phyloP scores from a whole-genome alignment of 2,329 filamentous ascomycete genomes.

The Alternaria sp. region DNA sequence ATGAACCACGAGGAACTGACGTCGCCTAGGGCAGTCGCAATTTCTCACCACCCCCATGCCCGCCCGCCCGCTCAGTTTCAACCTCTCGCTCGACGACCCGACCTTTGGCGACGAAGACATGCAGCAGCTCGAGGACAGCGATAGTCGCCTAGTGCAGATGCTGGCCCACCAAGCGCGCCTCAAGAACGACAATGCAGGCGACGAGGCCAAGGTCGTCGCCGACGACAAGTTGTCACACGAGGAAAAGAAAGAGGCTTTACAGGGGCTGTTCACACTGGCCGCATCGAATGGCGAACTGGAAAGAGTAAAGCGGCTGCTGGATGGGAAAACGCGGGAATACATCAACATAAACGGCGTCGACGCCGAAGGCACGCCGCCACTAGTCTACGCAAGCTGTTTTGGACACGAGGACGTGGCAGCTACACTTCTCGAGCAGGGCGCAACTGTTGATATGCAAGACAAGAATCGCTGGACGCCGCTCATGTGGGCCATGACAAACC shows the following conservation, averaged over 20 bases:
- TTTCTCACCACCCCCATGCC: slow-evolving; percentile 87
- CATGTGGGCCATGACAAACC: slow-evolving; percentile 99
- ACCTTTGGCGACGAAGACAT: slow-evolving; percentile 72
- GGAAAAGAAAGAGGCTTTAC: slow-evolving; percentile 81
- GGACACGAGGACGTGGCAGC: slow-evolving; percentile 90
- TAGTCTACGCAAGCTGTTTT: slow-evolving; percentile 98
- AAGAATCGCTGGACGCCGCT: slow-evolving; percentile 96
- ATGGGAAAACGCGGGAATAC: slow-evolving; percentile 74
- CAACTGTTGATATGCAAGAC: slow-evolving; percentile 90
- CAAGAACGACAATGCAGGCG: slow-evolving; percentile 70
- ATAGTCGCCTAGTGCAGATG: slow-evolving; percentile 92
- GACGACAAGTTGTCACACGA: slow-evolving; percentile 75
- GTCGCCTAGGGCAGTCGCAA: slow-evolving; percentile 81
- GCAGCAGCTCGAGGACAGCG: slow-evolving; percentile 72
- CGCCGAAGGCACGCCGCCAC: slow-evolving; percentile 91
- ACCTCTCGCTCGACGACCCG: slow-evolving; percentile 80
- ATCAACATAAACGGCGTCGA: slow-evolving; percentile 88
- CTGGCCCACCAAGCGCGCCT: slow-evolving; percentile 91
- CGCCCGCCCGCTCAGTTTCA: slow-evolving; percentile 84
- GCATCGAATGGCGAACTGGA: slow-evolving; percentile 94
- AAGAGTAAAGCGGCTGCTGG: slow-evolving; percentile 76
- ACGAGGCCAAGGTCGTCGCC: slow-evolving; percentile 78
- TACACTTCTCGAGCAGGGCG: slow-evolving; percentile 82
- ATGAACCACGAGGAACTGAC: slow-evolving; percentile 1
- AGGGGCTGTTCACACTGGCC: slow-evolving; percentile 91